These are phyloP conservation scores for Lipomyces orientalis DNA, from an alignment of 805 yeast genomes.

Conservation along the genomic window DNA sequence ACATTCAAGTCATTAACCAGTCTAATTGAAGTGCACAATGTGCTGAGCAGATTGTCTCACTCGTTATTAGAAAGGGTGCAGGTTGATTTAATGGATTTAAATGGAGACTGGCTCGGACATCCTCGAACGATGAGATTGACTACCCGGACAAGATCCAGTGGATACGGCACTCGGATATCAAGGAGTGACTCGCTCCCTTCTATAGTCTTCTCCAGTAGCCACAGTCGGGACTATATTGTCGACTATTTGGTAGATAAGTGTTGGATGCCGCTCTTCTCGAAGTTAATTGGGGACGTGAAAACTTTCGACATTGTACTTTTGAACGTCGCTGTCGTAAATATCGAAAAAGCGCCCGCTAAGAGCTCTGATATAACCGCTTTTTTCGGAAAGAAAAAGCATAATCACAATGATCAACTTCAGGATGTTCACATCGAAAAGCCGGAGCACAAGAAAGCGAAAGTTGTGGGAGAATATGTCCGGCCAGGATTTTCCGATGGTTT, in stretches of 20 bases:
- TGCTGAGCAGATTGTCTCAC: neutral
- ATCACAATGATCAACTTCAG: neutral
- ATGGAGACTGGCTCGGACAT: constrained; percentile 13
- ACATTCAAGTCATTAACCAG: constrained; percentile 4
- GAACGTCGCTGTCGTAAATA: constrained; percentile 17
- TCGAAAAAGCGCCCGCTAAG: constrained; percentile 5
- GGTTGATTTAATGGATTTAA: constrained; percentile 8
- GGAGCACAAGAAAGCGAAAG: neutral
- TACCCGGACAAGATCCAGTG: neutral
- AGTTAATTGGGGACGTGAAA: neutral
- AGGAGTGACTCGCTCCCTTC: constrained; percentile 12
- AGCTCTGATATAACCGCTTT: constrained; percentile 6
- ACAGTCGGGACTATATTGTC: neutral
- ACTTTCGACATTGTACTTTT: constrained; percentile 13
- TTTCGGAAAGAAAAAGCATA: constrained; percentile 3
- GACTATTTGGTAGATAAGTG: constrained; percentile 1
- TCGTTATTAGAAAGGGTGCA: constrained; percentile 14
- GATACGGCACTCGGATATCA: constrained; percentile 13
- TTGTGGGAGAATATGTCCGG: constrained; percentile 3
- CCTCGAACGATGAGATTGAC: constrained; percentile 15
- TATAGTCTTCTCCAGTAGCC: constrained; percentile 1
- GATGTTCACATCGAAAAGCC: neutral
- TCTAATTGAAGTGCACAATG: constrained; percentile 1
- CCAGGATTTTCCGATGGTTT: neutral
- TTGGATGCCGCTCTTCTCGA: constrained; percentile 17